Conservation (phyloP, 192 early-diverging fungal species). For the Coemansia sp. region DNA sequence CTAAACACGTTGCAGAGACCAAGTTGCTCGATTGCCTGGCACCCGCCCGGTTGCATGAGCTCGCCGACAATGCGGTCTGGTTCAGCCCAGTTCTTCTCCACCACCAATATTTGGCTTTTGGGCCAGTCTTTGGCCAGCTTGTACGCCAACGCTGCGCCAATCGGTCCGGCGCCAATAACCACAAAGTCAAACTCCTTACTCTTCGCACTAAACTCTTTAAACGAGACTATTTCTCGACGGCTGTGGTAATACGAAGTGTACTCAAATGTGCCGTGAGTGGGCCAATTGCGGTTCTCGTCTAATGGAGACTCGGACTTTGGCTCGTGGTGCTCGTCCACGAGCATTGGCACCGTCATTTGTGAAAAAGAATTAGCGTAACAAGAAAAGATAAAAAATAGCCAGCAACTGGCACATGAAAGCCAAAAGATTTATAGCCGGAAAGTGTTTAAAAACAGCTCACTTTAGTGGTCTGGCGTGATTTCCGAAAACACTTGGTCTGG, state of each 20-base stretch:
- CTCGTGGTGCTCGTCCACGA: background rate
- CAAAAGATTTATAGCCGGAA: background rate
- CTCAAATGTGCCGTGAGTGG: conserved; percentile 41
- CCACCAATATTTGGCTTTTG: conserved; percentile 52
- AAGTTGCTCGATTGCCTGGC: conserved; percentile 73
- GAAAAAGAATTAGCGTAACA: background rate
- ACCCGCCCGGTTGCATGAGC: conserved; percentile 92
- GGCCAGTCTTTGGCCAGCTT: conserved; percentile 73
- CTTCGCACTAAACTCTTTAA: background rate
- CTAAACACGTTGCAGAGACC: conserved; percentile 74
- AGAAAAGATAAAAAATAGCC: background rate
- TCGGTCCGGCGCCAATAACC: conserved; percentile 90
- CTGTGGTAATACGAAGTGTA: conserved; percentile 25
- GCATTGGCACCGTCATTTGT: conserved; percentile 22
- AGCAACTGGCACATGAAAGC: conserved; percentile 1
- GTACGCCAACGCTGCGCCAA: conserved; percentile 83
- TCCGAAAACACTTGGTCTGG: too few species aligned
- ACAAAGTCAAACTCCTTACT: conserved; percentile 69
- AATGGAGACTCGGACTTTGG: background rate
- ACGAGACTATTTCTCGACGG: conserved; percentile 14
- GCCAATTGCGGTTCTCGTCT: conserved; percentile 48
- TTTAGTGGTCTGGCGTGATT: too few species aligned
- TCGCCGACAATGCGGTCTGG: conserved; percentile 99
- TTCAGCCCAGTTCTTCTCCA: conserved; percentile 87
- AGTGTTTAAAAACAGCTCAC: too few species aligned